These are phyloP conservation scores for Trametes villosa DNA, from an alignment of 768 basidiomycete species.

Conservation along the genomic window DNA sequence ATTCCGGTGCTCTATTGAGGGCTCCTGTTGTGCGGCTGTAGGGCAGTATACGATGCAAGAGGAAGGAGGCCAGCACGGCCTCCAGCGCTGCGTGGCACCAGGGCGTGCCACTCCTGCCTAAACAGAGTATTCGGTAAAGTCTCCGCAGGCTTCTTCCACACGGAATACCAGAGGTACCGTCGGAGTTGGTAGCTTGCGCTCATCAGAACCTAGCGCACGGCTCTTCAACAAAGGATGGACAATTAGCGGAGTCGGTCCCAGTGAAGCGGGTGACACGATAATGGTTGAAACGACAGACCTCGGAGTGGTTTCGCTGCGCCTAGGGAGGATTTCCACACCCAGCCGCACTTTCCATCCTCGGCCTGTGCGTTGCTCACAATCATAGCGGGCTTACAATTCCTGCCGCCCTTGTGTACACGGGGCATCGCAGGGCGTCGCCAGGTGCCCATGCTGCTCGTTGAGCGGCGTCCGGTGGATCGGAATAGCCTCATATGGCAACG, in stretches of 20 bases:
- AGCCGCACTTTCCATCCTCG: background rate
- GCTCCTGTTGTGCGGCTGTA: background rate
- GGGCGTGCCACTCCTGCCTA: background rate
- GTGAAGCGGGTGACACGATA: too few relatives aligned
- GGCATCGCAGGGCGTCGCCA: too few relatives aligned
- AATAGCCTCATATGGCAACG: background rate
- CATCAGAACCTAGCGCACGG: too few relatives aligned
- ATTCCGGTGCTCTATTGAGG: background rate
- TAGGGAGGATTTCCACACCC: too few relatives aligned
- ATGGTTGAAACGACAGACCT: too few relatives aligned
- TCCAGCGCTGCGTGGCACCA: background rate
- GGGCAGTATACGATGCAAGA: background rate
- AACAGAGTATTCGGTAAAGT: too few relatives aligned
- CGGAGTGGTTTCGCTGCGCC: too few relatives aligned
- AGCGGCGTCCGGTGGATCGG: background rate
- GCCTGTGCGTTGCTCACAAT: background rate
- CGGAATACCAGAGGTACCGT: too few relatives aligned
- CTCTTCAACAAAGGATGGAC: too few relatives aligned
- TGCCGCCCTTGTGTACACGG: background rate
- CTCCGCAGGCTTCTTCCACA: too few relatives aligned
- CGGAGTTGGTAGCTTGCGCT: too few relatives aligned
- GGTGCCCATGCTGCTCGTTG: background rate
- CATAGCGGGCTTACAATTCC: background rate
- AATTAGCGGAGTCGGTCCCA: too few relatives aligned
- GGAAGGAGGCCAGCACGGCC: background rate